Conservation (phyloP, 2,329 filamentous ascomycete genomes). For the Fulvia fulva region DNA sequence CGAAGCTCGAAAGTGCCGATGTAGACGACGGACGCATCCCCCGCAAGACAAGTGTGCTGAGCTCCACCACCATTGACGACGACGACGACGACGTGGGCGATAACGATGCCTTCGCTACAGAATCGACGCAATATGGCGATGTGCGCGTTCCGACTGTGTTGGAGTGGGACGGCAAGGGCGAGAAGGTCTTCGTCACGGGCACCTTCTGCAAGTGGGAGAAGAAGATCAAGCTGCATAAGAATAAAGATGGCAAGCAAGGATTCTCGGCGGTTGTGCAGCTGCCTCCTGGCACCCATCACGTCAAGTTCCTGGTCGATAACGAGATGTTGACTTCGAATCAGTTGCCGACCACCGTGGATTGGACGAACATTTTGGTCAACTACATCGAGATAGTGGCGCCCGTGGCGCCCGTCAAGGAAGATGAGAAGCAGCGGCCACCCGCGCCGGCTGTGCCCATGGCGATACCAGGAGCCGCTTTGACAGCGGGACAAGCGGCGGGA, state of each 20-base stretch:
- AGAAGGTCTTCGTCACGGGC: constrained; percentile 93
- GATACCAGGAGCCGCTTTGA: constrained; percentile 29
- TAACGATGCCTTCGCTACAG: constrained; percentile 65
- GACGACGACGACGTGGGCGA: constrained; percentile 63
- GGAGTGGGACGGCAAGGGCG: constrained; percentile 73
- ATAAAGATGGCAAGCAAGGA: constrained; percentile 48
- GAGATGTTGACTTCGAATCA: constrained; percentile 86
- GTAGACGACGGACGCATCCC: constrained; percentile 48
- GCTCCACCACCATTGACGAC: constrained; percentile 64
- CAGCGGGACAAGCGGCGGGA: constrained; percentile 21
- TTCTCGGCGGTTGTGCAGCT: constrained; percentile 77
- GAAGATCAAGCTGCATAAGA: constrained; percentile 80
- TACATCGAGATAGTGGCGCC: constrained; percentile 74
- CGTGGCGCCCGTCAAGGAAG: constrained; percentile 16
- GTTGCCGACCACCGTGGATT: constrained; percentile 92
- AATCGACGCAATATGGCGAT: constrained; percentile 59
- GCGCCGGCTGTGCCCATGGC: constrained; percentile 30
- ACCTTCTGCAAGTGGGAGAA: constrained; percentile 97
- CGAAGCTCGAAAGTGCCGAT: constrained; percentile 44
- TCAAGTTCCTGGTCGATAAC: constrained; percentile 92
- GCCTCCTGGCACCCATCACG: constrained; percentile 88
- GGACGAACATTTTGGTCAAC: constrained; percentile 96
- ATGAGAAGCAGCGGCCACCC: constrained; percentile 22
- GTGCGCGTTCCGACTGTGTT: constrained; percentile 79
- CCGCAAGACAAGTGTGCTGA: constrained; percentile 54